Evolutionary conservation across 768 basidiomycete genomes (phyloP), one percentile per base, ranked within the genome.

Genomic region (Tephrocybe sp.): DNA sequence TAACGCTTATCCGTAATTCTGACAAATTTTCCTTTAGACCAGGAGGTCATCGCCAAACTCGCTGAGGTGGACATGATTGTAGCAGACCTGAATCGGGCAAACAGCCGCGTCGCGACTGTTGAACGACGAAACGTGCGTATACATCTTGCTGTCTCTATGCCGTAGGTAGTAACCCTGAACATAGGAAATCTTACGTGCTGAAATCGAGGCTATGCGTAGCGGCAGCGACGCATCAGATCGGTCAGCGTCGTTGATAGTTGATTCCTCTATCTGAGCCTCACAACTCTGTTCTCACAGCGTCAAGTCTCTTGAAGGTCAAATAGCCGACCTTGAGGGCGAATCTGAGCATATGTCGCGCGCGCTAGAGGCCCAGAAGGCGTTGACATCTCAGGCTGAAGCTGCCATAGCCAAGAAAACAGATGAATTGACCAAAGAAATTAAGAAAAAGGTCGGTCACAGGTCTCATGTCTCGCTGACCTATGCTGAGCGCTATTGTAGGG

Each of bases 51-150:
- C 4, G 82, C 93, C 1, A 90, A 93, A 57, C 79, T 98, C 18
- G 88, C 90, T 0, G 96, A 99, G 65, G 79, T 96, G 50, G 97
- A 99, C 63, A 90, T 98, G 85, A 84, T 98, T 59, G 88, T 90
- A 21, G 90, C 89, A 11, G 97, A 99, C 71, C 75, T 98, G 36
- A 93, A 95, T 60, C 81, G 93, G 15, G 94, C 97, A n/a, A 98
- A 95, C 62, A 90, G 85, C 61, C 85, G 96, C 15, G 90, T 98
- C 2, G 92, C 90, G 0, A 85, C 88, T 2, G 88, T 98, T 32
- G 96, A 98, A 68, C 81, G 94, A 55, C 81, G 97, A 45, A 98
- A 99, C 72, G 93, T 93, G 57, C 50, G 80, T 65, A 17, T 8
- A 20, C 39, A 25, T 28, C 46, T 34, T 8, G 39, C 41, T 14